These are phyloP conservation scores for Aspergillus pseudoglaucus DNA, from an alignment of 2,329 filamentous ascomycete genomes.

Conservation along the genomic window DNA sequence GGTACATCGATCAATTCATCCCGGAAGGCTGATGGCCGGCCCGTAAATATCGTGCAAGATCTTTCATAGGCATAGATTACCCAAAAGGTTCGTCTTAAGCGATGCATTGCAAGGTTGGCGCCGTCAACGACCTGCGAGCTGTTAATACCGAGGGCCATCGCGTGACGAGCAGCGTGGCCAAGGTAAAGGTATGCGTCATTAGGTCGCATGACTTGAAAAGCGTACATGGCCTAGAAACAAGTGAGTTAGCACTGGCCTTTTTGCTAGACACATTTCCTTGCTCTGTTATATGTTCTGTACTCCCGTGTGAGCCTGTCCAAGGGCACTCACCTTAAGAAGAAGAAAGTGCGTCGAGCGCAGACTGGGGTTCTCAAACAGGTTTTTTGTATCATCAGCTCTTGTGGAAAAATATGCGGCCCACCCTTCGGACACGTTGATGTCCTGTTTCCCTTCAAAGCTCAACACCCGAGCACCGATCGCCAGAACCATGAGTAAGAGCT, in stretches of 20 bases:
- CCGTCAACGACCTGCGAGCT: conserved; percentile 11
- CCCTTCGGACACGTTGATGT: not conserved
- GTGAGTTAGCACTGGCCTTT: too few relatives aligned
- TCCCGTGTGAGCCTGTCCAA: too few relatives aligned
- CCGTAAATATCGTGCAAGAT: conserved; percentile 7
- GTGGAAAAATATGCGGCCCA: conserved; percentile 10
- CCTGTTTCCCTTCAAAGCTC: not conserved
- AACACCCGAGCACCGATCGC: conserved; percentile 7
- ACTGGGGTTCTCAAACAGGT: conserved; percentile 8
- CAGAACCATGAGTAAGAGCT: conserved; percentile 11
- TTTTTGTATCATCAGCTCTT: conserved; percentile 3
- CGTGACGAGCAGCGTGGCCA: conserved; percentile 9
- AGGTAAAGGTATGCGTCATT: conserved; percentile 12
- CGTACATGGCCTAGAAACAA: conserved; percentile 11
- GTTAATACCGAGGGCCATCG: conserved; percentile 9
- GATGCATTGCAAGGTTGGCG: conserved; percentile 5
- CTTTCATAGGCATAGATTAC: conserved; percentile 7
- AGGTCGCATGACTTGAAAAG: conserved; percentile 11
- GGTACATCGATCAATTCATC: conserved; percentile 10
- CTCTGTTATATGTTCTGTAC: too few relatives aligned
- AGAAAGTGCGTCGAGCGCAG: conserved; percentile 6
- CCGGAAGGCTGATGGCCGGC: conserved; percentile 8
- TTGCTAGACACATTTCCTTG: too few relatives aligned
- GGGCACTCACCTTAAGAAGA: conserved; percentile 7
- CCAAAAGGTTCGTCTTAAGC: conserved; percentile 9